Evolutionary conservation across 257 asterid genomes (phyloP), one percentile per base, ranked within the genome.

Genomic region (Primulina tabacum): DNA sequence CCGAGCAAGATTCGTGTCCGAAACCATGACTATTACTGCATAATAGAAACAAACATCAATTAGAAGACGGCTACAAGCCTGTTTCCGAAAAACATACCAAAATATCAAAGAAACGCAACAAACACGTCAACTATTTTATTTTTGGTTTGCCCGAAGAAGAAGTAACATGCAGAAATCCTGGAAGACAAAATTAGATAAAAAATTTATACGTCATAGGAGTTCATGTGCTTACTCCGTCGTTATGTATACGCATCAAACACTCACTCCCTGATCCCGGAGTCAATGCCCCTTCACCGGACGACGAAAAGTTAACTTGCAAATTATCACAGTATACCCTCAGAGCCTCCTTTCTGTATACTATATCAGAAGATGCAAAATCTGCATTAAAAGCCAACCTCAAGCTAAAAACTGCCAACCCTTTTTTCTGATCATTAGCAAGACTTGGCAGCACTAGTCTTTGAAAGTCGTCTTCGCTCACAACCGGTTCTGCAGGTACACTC

Each of bases 301-400:
- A 60, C 3, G 74, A 14, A 26, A 88, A 71, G 8, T 8, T 14
- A 26, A 88, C 26, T 40, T 70, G 76, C 52, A 84, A 26, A 61
- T 78, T 77, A 30, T 80, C 87, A 43, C 94, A 87, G 71, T 62
- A 60, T 3, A 87, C 66, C 34, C 66, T 78, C 20, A 85, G 17
- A 20, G 16, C 70, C 17, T 74, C 82, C 26, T 57, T 32, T 32
- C 77, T 57, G 75, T 72, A 63, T 1, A 57, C 70, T 66, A 33
- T 8, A 32, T 20, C 5, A 10, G 75, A 16, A 5, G 82, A 24
- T 33, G 73, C 30, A 26, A 77, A 81, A 35, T 68, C 61, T 0
- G 84, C 73, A 7, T 33, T 77, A 71, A 77, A 20, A 4, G 66
- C 67, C 68, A 88, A 2, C 68, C 83, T 81, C 77, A 84, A 30